phyloP scores from a whole-genome alignment of 768 basidiomycete genomes.

The Boletus rex-veris region DNA sequence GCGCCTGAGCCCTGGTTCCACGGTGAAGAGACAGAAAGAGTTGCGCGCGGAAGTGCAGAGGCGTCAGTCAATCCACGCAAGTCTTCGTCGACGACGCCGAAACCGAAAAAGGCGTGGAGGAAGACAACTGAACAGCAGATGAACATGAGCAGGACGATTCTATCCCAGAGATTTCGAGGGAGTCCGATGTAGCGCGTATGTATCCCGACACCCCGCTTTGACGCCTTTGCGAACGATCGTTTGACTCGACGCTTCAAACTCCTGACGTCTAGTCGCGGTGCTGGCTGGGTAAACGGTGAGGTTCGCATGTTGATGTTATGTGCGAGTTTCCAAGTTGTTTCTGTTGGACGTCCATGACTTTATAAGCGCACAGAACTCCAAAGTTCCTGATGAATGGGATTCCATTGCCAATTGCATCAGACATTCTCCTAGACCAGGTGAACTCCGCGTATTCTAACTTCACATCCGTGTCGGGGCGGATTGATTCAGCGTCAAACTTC shows the following conservation, averaged over 20 bases:
- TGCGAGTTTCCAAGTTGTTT: background rate
- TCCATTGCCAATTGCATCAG: background rate
- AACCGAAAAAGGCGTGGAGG: slow-evolving; percentile 25
- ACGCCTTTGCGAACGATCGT: background rate
- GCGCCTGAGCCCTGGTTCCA: background rate
- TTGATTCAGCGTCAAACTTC: too few relatives aligned
- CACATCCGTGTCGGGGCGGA: too few relatives aligned
- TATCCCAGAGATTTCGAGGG: slow-evolving; percentile 20
- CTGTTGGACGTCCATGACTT: background rate
- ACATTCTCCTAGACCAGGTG: too few relatives aligned
- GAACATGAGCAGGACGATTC: slow-evolving; percentile 23
- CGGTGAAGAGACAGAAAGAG: background rate
- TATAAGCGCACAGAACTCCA: background rate
- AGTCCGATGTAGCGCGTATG: background rate
- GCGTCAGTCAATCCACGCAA: background rate
- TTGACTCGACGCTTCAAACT: background rate
- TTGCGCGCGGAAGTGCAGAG: background rate
- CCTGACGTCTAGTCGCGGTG: background rate
- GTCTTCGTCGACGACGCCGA: slow-evolving; percentile 9
- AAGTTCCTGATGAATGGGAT: background rate
- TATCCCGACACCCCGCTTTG: background rate
- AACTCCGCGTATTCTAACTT: too few relatives aligned
- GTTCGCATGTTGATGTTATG: slow-evolving; percentile 15
- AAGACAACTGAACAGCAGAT: slow-evolving; percentile 23
- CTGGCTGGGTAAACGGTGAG: background rate